Conservation (phyloP, 768 basidiomycete species). For the Tricholoma terreum region DNA sequence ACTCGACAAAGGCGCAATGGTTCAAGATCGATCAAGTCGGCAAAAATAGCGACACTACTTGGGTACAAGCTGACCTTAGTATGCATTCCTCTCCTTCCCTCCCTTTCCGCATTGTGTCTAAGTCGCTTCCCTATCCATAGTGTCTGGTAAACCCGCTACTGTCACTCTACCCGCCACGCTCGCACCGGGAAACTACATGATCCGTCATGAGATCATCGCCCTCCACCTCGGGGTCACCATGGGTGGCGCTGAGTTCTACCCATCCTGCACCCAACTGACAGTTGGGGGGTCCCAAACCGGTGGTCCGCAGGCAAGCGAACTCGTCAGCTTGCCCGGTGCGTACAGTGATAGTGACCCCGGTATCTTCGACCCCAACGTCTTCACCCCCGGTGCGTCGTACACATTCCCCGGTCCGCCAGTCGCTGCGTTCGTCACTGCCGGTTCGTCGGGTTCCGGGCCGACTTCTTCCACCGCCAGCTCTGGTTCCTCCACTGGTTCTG, state of each 20-base stretch:
- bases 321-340: conserved; percentile 69
- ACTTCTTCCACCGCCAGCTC: conserved; percentile 4
- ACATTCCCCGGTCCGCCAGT: conserved; percentile 52
- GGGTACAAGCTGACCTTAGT: conserved; percentile 58
- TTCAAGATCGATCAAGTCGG: conserved; percentile 69
- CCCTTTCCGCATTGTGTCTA: background rate
- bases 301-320: conserved; percentile 41
- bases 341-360: conserved; percentile 72
- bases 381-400: conserved; percentile 30
- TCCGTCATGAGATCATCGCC: conserved; percentile 80
- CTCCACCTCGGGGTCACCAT: conserved; percentile 57
- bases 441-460: conserved; percentile 3
- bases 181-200: conserved; percentile 66
- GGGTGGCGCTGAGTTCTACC: conserved; percentile 80
- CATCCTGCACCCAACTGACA: conserved; percentile 59
- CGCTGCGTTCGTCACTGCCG: conserved; percentile 35
- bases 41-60: conserved; percentile 35
- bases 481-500: conserved; percentile 2
- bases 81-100: conserved; percentile 13
- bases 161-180: conserved; percentile 49
- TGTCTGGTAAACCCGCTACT: conserved; percentile 37
- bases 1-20: conserved; percentile 59
- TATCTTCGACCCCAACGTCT: conserved; percentile 57
- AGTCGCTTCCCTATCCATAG: conserved; percentile 21
- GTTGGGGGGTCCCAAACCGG: conserved; percentile 55